These are phyloP conservation scores for Aureobasidium musti DNA, from an alignment of 2,329 filamentous ascomycete genomes.

Conservation along the genomic window DNA sequence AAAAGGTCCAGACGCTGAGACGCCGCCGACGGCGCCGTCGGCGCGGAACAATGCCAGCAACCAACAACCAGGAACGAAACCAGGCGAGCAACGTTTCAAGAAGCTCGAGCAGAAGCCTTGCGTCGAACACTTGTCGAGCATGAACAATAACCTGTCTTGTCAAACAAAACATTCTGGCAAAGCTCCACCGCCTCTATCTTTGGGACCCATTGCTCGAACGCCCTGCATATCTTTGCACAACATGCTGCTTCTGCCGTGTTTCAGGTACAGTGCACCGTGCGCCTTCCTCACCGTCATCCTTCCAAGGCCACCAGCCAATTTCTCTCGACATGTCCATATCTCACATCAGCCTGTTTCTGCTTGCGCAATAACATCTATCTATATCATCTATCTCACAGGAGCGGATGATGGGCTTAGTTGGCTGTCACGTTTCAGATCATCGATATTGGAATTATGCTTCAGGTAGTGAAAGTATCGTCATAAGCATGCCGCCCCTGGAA, in stretches of 20 bases:
- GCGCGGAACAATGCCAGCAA: neutral
- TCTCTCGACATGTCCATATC: neutral
- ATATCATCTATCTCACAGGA: neutral
- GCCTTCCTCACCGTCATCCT: slow-evolving; percentile 8
- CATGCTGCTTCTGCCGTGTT: slow-evolving; percentile 19
- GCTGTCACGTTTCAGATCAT: slow-evolving; percentile 24
- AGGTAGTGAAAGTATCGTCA: slow-evolving; percentile 21
- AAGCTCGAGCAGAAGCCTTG: neutral
- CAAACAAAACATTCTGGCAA: neutral
- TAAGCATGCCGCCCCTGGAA: neutral
- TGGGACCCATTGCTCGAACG: neutral
- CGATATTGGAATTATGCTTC: slow-evolving; percentile 22
- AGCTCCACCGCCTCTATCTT: slow-evolving; percentile 9
- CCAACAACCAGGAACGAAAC: neutral
- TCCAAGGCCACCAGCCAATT: slow-evolving; percentile 8
- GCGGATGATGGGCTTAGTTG: neutral
- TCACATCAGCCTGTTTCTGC: neutral
- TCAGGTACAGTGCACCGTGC: slow-evolving; percentile 21
- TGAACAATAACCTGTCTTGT: neutral
- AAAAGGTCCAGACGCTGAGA: slow-evolving; percentile 17
- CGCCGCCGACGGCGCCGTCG: neutral
- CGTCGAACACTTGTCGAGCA: neutral
- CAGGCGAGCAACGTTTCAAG: slow-evolving; percentile 14
- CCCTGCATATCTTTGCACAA: slow-evolving; percentile 12
- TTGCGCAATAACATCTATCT: neutral